Conservation (phyloP, 2,329 filamentous ascomycete genomes). For the Fusarium falciforme region DNA sequence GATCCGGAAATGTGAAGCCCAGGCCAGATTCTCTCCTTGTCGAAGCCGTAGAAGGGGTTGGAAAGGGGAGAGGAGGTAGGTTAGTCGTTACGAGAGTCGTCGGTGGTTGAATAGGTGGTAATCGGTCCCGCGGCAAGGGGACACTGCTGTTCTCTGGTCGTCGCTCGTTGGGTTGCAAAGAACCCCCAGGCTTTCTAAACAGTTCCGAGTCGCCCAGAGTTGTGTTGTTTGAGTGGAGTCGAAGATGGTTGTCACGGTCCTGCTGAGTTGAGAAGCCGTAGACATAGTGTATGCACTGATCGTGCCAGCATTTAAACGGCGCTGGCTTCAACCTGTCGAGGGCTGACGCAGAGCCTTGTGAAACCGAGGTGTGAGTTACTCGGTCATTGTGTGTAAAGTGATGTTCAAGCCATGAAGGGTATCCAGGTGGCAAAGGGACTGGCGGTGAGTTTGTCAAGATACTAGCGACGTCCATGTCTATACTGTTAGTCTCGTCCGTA, state of each 20-base stretch:
- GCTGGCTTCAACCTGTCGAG: conserved; percentile 9
- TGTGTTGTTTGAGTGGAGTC: conserved; percentile 54
- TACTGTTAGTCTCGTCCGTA: conserved; percentile 31
- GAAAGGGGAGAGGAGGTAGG: conserved; percentile 45
- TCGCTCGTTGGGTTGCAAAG: conserved; percentile 23
- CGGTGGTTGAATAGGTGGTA: conserved; percentile 55
- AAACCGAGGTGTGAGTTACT: conserved; percentile 52
- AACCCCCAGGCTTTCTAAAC: conserved; percentile 45
- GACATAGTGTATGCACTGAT: conserved; percentile 67
- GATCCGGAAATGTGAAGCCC: conserved; percentile 53
- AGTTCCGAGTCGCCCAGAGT: conserved; percentile 59
- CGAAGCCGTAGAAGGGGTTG: conserved; percentile 44
- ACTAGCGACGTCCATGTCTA: conserved; percentile 48
- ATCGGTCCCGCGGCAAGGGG: conserved; percentile 39
- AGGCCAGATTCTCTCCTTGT: conserved; percentile 43
- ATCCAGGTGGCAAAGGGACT: conserved; percentile 57
- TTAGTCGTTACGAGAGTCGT: conserved; percentile 44
- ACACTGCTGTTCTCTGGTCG: conserved; percentile 18
- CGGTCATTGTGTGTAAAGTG: conserved; percentile 63
- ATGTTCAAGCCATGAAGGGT: conserved; percentile 63
- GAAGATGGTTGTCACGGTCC: conserved; percentile 64
- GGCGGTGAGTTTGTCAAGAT: conserved; percentile 44
- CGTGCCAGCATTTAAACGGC: conserved; percentile 66
- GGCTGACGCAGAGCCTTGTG: conserved; percentile 25
- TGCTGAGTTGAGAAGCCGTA: conserved; percentile 65